phyloP scores from a whole-genome alignment of 75 land plant species.

The Picea sitchensis region DNA sequence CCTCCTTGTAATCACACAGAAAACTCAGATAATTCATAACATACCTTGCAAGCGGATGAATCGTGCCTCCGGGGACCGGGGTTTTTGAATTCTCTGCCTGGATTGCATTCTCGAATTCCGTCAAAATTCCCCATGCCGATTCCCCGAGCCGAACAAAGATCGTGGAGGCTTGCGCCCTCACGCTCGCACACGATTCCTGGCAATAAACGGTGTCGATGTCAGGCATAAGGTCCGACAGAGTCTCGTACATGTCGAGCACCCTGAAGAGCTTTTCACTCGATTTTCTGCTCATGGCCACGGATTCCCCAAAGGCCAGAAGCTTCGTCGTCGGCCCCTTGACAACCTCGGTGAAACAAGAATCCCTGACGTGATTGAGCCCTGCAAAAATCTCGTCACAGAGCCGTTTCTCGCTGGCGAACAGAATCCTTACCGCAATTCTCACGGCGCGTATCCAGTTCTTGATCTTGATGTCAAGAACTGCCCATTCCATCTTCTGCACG shows the following conservation, averaged over 20 bases:
- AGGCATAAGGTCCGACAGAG: constrained; percentile 38
- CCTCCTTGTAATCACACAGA: constrained; percentile 48
- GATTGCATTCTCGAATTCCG: constrained; percentile 26
- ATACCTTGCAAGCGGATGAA: constrained; percentile 28
- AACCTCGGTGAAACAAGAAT: constrained; percentile 57
- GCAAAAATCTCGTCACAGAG: constrained; percentile 69
- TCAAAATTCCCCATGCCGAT: constrained; percentile 10
- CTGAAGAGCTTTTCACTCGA: constrained; percentile 54
- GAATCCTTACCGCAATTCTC: constrained; percentile 44
- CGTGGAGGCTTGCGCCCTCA: constrained; percentile 13
- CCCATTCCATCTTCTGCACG: constrained; percentile 68
- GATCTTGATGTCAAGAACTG: constrained; percentile 48
- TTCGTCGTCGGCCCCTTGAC: constrained; percentile 36
- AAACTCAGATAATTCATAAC: constrained; percentile 32
- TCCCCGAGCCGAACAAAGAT: constrained; percentile 19
- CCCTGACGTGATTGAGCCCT: constrained; percentile 17
- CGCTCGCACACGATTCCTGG: constrained; percentile 27
- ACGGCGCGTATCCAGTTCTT: constrained; percentile 57
- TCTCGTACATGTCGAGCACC: constrained; percentile 56
- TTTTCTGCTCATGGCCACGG: constrained; percentile 37
- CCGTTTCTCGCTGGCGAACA: constrained; percentile 63
- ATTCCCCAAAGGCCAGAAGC: constrained; percentile 47
- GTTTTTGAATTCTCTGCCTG: constrained; percentile 18
- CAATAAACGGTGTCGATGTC: constrained; percentile 49
- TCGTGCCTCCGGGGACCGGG: constrained; percentile 18